Evolutionary conservation across 2,329 filamentous ascomycete genomes (phyloP).

Genomic region (Beauveria scarabaeidicola): DNA sequence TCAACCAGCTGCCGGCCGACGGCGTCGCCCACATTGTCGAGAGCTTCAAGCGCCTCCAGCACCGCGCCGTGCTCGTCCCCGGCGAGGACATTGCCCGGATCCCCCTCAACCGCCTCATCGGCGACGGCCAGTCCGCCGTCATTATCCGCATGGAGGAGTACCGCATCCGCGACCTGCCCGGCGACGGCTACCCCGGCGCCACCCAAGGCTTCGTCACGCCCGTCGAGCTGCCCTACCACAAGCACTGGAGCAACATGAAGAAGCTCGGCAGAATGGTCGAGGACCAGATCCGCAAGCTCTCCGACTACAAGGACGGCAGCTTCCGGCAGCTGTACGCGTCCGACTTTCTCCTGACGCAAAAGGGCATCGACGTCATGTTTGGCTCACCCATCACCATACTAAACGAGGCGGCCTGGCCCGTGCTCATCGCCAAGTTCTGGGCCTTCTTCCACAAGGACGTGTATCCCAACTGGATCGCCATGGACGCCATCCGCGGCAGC

Average conservation of each 20-base stretch:
- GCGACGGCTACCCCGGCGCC: slow-evolving; percentile 18
- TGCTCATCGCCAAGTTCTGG: slow-evolving; percentile 20
- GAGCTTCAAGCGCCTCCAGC: slow-evolving; percentile 16
- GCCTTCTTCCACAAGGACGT: slow-evolving; percentile 13
- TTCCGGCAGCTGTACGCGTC: slow-evolving; percentile 15
- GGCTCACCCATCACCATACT: slow-evolving; percentile 12
- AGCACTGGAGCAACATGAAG: slow-evolving; percentile 18
- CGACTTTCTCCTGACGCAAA: slow-evolving; percentile 22
- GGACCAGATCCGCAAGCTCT: slow-evolving; percentile 18
- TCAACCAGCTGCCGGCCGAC: neutral
- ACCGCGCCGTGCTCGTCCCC: slow-evolving; percentile 17
- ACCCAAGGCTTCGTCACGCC: slow-evolving; percentile 21
- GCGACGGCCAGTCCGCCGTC: slow-evolving; percentile 18
- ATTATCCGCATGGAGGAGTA: slow-evolving; percentile 20
- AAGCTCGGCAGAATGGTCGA: slow-evolving; percentile 10
- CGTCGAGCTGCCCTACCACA: slow-evolving; percentile 18
- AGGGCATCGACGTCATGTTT: slow-evolving; percentile 1
- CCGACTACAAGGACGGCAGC: slow-evolving; percentile 1
- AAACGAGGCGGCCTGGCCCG: slow-evolving; percentile 15
- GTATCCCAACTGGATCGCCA: slow-evolving; percentile 27
- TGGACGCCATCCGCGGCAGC: slow-evolving; percentile 20
- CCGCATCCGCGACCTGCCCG: slow-evolving; percentile 14
- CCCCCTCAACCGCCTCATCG: slow-evolving; percentile 21
- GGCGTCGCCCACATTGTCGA: slow-evolving; percentile 14
- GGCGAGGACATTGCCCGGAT: slow-evolving; percentile 18